Evolutionary conservation across 164 flowering plant species (phyloP).

Genomic region (Macadamia tetraphylla): DNA sequence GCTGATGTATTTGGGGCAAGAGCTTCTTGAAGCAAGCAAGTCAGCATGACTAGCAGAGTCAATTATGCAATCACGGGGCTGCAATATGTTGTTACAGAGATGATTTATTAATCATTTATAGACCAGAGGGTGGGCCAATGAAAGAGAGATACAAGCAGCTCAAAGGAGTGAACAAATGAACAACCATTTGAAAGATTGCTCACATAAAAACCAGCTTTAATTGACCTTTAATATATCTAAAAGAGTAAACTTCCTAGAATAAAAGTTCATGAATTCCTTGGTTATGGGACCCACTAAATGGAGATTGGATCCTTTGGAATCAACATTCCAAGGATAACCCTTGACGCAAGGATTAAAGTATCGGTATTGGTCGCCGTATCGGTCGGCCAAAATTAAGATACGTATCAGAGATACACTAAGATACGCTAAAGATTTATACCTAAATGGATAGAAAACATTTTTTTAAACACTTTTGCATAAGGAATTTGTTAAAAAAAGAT

Average conservation of each 20-base stretch:
- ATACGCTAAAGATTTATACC: too few relatives aligned
- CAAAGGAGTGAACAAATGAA: neutral
- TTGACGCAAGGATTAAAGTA: too few relatives aligned
- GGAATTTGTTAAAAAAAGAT: too few relatives aligned
- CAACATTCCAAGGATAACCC: too few relatives aligned
- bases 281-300: neutral
- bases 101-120: neutral
- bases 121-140: neutral
- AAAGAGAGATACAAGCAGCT: too few relatives aligned
- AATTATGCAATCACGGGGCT: conserved; percentile 59
- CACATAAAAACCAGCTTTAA: neutral
- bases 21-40: conserved; percentile 24
- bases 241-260: neutral
- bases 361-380: too few relatives aligned
- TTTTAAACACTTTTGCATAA: too few relatives aligned
- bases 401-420: too few relatives aligned
- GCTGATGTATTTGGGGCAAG: conserved; percentile 68
- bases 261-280: neutral
- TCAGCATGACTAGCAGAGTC: conserved; percentile 16
- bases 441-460: too few relatives aligned
- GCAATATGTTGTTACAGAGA: conserved; percentile 16
- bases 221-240: neutral
- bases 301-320: too few relatives aligned
- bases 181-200: neutral
- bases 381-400: too few relatives aligned